Evolutionary conservation across 371 early-diverging fungal species (phyloP), one percentile per base, ranked within the genome.

Genomic region (Choanephora cucurbitarum): DNA sequence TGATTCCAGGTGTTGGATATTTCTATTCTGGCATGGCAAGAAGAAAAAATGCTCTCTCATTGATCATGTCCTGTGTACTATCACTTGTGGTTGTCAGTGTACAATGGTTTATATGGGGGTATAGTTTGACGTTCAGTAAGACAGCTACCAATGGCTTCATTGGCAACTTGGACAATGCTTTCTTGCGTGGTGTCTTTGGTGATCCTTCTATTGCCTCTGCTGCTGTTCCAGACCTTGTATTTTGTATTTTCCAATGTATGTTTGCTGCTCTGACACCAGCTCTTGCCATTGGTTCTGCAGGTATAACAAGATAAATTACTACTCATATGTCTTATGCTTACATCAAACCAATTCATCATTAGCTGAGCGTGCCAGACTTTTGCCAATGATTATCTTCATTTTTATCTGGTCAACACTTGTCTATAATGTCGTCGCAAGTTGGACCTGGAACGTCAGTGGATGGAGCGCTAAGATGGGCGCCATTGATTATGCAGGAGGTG

Each of bases 321-420:
- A 45, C 22, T 5, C 14, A 24, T 28, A 13, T 51, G 14, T 21
- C 39, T 8, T 41, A 13, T 28, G 7, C 28, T 28, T 28, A 7
- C 3, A 28, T 28, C 28, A 5, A 28, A 28, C 28, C 7, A 7
- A 7, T 5, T 28, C 7, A n/a, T 28, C 7, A 5, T 28, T 33
- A 52, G 95, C 94, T 24, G 95, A 94, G 65, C 89, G 96, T 52
- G 83, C 88, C 49, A 88, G 95, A 40, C 75, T 96, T 32, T 55
- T 96, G 21, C 97, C 97, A 0, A 72, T 90, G 49, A 81, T 92
- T 43, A 72, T 95, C 49, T 97, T 94, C 62, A 84, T 95, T 57
- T 92, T 97, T 66, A 76, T 95, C 46, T 97, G 96, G 96, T 81
- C 91, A 0, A 95, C 96, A 1, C 45, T 95, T 41, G 93, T 95